Conservation (phyloP, 352 stramenopile genomes). For the Phytopythium aichiense region DNA sequence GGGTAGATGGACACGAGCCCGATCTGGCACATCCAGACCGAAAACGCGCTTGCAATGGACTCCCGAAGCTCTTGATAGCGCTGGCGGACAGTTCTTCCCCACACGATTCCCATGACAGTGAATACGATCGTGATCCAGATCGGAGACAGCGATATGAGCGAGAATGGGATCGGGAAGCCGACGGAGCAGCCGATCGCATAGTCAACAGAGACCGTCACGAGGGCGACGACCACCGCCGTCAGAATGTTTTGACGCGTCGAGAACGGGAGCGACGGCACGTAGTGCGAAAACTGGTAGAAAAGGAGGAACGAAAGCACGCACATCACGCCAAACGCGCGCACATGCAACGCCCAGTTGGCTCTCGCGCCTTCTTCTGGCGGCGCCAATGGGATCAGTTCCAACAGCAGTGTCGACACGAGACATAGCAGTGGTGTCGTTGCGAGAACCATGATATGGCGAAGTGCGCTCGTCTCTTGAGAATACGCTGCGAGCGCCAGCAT, state of each 20-base stretch:
- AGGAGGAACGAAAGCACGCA: conserved; percentile 13
- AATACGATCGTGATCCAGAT: conserved; percentile 11
- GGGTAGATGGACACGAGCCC: conserved; percentile 12
- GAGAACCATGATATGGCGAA: conserved; percentile 6
- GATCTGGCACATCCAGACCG: conserved; percentile 17
- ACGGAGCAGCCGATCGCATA: conserved; percentile 4
- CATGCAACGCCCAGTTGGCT: conserved; percentile 13
- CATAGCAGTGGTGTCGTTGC: conserved; percentile 12
- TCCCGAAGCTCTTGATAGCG: conserved; percentile 3
- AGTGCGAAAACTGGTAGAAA: conserved; percentile 14
- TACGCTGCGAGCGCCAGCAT: conserved; percentile 10
- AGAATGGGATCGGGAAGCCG: conserved; percentile 18
- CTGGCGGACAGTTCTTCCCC: conserved; percentile 8
- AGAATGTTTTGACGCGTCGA: conserved; percentile 5
- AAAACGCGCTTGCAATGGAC: conserved; percentile 12
- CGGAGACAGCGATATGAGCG: conserved; percentile 11
- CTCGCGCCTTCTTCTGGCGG: conserved; percentile 7
- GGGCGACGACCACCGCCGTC: conserved; percentile 5
- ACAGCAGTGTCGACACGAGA: conserved; percentile 11
- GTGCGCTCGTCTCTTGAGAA: conserved; percentile 8
- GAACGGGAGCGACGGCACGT: conserved; percentile 15
- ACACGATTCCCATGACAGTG: conserved; percentile 10
- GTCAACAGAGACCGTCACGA: neutral
- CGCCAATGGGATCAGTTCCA: conserved; percentile 14
- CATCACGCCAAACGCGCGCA: conserved; percentile 12